phyloP scores from a whole-genome alignment of 345 rosid genomes.

The Acer campestre region DNA sequence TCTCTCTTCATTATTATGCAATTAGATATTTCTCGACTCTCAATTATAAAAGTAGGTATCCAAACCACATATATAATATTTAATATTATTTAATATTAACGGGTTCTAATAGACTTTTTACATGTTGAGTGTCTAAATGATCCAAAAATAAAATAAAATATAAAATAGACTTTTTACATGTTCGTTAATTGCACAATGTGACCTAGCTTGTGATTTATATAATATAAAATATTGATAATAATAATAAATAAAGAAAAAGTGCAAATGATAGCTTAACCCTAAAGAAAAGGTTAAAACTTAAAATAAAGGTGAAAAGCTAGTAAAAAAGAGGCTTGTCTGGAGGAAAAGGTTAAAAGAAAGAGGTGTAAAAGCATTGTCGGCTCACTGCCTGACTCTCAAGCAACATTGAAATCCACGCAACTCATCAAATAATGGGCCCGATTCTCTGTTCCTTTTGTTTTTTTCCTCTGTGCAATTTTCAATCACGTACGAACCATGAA shows the following conservation, averaged over 20 bases:
- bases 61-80: no score
- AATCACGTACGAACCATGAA: constrained; percentile 35
- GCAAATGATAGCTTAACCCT: neutral
- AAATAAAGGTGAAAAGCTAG: neutral
- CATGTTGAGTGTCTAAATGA: no score
- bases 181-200: no score
- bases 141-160: no score
- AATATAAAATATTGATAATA: no score
- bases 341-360: neutral
- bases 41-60: no score
- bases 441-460: neutral
- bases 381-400: constrained; percentile 39
- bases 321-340: neutral
- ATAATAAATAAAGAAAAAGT: neutral
- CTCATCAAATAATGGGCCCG: constrained; percentile 24
- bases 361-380: constrained; percentile 37
- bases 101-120: no score
- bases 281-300: neutral
- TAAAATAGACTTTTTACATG: no score
- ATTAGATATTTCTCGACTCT: no score
- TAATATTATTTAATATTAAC: no score
- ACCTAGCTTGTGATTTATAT: no score
- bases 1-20: no score
- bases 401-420: constrained; percentile 51
- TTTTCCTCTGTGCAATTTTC: neutral